phyloP scores from a whole-genome alignment of 495 filamentous ascomycete genomes.

The Paragyromitra xinjiangensis region DNA sequence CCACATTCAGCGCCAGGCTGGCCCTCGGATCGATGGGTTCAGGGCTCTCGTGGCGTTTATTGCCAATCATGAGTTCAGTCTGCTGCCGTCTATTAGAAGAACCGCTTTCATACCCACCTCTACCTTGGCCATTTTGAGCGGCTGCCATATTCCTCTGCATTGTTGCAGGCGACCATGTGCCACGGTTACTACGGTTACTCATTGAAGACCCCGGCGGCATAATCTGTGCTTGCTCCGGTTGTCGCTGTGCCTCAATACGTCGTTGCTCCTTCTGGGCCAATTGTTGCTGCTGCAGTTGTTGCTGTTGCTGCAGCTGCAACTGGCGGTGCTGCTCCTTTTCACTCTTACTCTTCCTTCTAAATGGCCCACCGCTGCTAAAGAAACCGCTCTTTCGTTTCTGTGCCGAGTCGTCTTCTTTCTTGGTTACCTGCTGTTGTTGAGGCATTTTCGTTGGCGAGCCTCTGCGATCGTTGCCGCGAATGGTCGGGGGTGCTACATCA shows the following conservation, averaged over 20 bases:
- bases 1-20: conserved; percentile 94
- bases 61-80: conserved; percentile 60
- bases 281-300: conserved; percentile 39
- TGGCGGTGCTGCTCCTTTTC: conserved; percentile 71
- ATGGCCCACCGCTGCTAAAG: conserved; percentile 92
- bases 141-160: conserved; percentile 58
- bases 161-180: conserved; percentile 68
- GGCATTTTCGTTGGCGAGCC: conserved; percentile 43
- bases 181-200: conserved; percentile 66
- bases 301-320: conserved; percentile 47
- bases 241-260: conserved; percentile 49
- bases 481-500: conserved; percentile 36
- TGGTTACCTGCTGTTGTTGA: conserved; percentile 27
- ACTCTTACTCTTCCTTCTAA: conserved; percentile 88
- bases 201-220: conserved; percentile 52
- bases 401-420: conserved; percentile 72
- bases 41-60: conserved; percentile 67
- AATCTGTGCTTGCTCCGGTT: conserved; percentile 56
- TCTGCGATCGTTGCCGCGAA: conserved; percentile 38
- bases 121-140: conserved; percentile 47
- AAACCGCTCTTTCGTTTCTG: conserved; percentile 90
- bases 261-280: conserved; percentile 49
- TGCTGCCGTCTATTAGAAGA: conserved; percentile 51
- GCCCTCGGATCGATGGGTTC: conserved; percentile 94
- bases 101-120: conserved; percentile 46